A percentile compares a stretch with the other conserved stretches of the same genome.
Evolutionary conservation across 768 basidiomycete genomes (phyloP).

Genomic region (Astraeus odoratus): DNA sequence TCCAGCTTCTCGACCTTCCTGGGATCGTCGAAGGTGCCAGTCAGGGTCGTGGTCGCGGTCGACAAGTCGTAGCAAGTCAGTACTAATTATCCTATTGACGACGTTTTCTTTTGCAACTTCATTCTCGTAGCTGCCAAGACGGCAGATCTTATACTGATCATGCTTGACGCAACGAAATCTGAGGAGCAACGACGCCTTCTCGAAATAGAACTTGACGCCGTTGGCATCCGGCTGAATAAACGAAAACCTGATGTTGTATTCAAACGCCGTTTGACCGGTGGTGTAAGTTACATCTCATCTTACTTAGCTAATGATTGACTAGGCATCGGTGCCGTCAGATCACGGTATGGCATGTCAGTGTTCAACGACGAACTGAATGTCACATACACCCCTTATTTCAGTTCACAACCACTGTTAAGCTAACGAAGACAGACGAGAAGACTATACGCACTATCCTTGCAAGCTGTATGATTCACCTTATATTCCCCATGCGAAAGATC

Average conservation of each 20-base stretch:
- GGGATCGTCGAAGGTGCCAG: conserved; percentile 94
- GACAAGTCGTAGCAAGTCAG: conserved; percentile 90
- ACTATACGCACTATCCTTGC: conserved; percentile 91
- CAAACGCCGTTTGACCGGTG: conserved; percentile 88
- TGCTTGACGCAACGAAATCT: conserved; percentile 90
- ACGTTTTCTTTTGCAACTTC: conserved; percentile 6
- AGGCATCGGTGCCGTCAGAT: conserved; percentile 40
- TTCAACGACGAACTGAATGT: background rate
- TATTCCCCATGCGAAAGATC: background rate
- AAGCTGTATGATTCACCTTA: conserved; percentile 49
- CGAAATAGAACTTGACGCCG: conserved; percentile 92
- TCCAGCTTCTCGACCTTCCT: conserved; percentile 91
- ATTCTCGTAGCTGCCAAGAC: conserved; percentile 63
- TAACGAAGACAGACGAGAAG: conserved; percentile 92
- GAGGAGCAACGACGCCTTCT: conserved; percentile 85
- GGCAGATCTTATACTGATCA: conserved; percentile 87
- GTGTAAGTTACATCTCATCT: conserved; percentile 43
- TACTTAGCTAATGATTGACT: background rate
- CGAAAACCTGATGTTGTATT: conserved; percentile 90
- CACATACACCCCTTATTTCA: conserved; percentile 19
- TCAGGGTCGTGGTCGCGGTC: conserved; percentile 85
- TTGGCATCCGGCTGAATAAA: conserved; percentile 93
- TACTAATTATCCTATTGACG: background rate
- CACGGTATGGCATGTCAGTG: conserved; percentile 38
- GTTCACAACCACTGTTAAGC: conserved; percentile 87